Base-by-base conservation (phyloP, 305 asterid species). In the Fraxinus ornus region DNA sequence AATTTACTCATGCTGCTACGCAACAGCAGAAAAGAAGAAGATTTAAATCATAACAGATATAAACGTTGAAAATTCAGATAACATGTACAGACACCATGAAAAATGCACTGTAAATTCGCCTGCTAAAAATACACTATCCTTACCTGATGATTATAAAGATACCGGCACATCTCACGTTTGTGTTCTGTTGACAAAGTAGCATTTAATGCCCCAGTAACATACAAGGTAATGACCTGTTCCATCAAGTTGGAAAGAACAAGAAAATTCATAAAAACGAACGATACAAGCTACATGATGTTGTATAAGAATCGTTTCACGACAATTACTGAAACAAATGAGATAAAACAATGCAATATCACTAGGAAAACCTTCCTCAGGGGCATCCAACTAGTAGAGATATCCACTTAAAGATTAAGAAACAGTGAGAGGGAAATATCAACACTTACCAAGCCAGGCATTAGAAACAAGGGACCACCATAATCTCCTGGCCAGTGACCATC, bases 401-500 rank as follows among this genome's bases (percentile, higher is more conserved):
- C 1, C 1, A 44, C 47, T 71, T 35, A 71, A 60, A 24, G 19
- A 44, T 78, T 44, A 49, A 32, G 44, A 32, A 75, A 52, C 10
- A 44, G 33, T 70, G 77, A 72, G 24, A 60, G 35, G n/a, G 35
- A 70, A 66, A 78, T 78, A 68, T 26, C 76, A 44, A 55, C 75
- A 84, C 90, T 86, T 81, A 96, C 99, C 97, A 96, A 77, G 83
- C 98, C 98, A 82, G 99, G 98, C 91, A 96, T 77, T 84, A 96
- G 90, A 90, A 96, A 96, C 98, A 93, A 92, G 5, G 98, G 95
- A 32, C 98, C 98, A 74, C 95, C 98, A 87, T 91, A 94, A 84
- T 95, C 98, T 80, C 98, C 98, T 15, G 98, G 87, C 98, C 98
- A 95, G 66, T 95, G 97, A 78, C 98, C 98, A 83, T 95, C 98